phyloP scores from a whole-genome alignment of 1,139 yeast genomes.

The Suhomyces wounanorum region DNA sequence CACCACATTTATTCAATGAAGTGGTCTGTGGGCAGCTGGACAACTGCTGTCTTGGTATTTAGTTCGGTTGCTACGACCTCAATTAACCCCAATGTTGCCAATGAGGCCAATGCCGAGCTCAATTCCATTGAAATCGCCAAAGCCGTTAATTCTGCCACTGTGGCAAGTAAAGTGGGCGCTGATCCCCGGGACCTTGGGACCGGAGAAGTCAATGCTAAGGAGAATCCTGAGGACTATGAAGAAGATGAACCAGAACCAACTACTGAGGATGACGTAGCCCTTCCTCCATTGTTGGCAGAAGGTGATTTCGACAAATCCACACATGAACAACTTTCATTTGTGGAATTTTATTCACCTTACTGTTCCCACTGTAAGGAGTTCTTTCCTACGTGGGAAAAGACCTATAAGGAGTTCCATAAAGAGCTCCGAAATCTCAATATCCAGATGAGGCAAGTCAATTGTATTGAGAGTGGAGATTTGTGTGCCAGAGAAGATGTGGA shows the following conservation, averaged over 20 bases:
- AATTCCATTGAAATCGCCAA: not conserved
- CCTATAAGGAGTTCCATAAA: slow-evolving; percentile 45
- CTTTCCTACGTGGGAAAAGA: slow-evolving; percentile 42
- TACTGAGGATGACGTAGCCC: slow-evolving; percentile 7
- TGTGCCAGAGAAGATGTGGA: slow-evolving; percentile 61
- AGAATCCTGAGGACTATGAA: slow-evolving; percentile 9
- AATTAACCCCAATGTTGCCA: not conserved
- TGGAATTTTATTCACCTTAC: slow-evolving; percentile 36
- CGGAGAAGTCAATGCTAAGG: not conserved
- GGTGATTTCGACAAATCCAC: slow-evolving; percentile 48
- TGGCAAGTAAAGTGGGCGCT: not conserved
- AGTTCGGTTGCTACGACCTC: not conserved
- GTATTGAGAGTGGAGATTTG: slow-evolving; percentile 71
- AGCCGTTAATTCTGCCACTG: not conserved
- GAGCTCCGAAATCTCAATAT: slow-evolving; percentile 46
- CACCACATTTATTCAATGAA: not conserved
- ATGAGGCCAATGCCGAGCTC: not conserved
- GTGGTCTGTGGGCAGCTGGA: slow-evolving; percentile 3
- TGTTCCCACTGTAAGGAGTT: slow-evolving; percentile 69
- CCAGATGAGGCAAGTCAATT: slow-evolving; percentile 68
- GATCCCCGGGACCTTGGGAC: not conserved
- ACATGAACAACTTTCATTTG: slow-evolving; percentile 46
- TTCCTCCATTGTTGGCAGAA: slow-evolving; percentile 31
- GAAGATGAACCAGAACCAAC: slow-evolving; percentile 4
- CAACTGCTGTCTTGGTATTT: not conserved